phyloP scores from a whole-genome alignment of 805 yeast species.

The Hanseniaspora lindneri region DNA sequence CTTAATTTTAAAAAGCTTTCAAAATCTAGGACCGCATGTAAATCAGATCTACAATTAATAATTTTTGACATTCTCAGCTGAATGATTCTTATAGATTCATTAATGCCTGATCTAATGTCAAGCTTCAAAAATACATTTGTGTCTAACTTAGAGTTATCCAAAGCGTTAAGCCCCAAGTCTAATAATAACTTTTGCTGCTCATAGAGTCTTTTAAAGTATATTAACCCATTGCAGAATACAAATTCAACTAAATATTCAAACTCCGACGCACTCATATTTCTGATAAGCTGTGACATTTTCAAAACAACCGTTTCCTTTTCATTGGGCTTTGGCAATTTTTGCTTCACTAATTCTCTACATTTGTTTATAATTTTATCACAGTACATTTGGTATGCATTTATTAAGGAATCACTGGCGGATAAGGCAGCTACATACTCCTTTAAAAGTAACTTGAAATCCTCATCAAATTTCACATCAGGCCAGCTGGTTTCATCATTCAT shows the following conservation, averaged over 20 bases:
- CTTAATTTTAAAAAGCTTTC: slow-evolving; percentile 58
- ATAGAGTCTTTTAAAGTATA: slow-evolving; percentile 60
- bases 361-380: slow-evolving; percentile 60
- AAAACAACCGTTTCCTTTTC: slow-evolving; percentile 5
- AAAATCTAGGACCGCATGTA: slow-evolving; percentile 45
- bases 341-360: slow-evolving; percentile 58
- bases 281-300: slow-evolving; percentile 39
- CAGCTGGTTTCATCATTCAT: slow-evolving; percentile 26
- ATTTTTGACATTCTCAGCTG: slow-evolving; percentile 71
- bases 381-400: slow-evolving; percentile 49
- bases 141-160: slow-evolving; percentile 24
- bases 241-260: slow-evolving; percentile 57
- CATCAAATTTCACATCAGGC: slow-evolving; percentile 33
- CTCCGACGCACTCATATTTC: slow-evolving; percentile 57
- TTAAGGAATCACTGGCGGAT: slow-evolving; percentile 47
- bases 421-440: slow-evolving; percentile 43
- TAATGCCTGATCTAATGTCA: slow-evolving; percentile 56
- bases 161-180: slow-evolving; percentile 49
- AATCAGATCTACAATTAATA: slow-evolving; percentile 62
- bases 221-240: slow-evolving; percentile 54
- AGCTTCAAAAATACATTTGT: slow-evolving; percentile 40
- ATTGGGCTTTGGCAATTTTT: slow-evolving; percentile 41
- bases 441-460: slow-evolving; percentile 35
- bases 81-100: slow-evolving; percentile 54
- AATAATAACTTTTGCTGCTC: slow-evolving; percentile 68